A percentile compares a stretch with the other conserved stretches of the same genome.
Conservation (phyloP, 2,329 filamentous ascomycete species). For the Thielaviopsis punctulata region DNA sequence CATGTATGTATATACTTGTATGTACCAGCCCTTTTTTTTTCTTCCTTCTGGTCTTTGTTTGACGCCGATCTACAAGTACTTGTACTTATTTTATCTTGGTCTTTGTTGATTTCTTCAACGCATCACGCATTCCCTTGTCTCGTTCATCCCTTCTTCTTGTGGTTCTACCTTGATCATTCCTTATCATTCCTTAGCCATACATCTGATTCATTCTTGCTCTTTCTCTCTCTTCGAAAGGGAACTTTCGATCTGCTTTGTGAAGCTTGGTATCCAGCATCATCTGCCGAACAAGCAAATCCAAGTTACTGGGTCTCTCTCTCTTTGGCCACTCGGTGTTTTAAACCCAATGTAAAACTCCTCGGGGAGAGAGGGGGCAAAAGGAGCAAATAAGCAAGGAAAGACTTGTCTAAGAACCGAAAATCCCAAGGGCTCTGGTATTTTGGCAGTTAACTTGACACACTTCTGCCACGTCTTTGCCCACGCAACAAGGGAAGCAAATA, state of each 20-base stretch:
- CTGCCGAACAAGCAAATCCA: too few relatives aligned
- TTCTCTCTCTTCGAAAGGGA: too few relatives aligned
- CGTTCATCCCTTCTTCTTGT: neutral
- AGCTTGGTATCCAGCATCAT: too few relatives aligned
- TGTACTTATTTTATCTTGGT: neutral
- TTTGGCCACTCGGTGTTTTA: neutral
- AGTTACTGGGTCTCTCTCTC: neutral
- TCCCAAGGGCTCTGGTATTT: neutral
- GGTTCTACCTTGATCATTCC: neutral
- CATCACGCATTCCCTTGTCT: neutral
- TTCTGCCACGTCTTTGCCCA: neutral
- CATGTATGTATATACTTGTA: too few relatives aligned
- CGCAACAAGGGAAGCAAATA: neutral
- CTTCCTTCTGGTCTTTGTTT: neutral
- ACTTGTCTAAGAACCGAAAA: neutral
- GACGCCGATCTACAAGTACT: neutral
- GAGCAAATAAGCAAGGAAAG: too few relatives aligned
- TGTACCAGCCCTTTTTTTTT: too few relatives aligned
- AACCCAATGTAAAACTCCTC: neutral
- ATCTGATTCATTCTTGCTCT: too few relatives aligned
- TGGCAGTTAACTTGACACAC: neutral
- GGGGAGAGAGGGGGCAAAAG: too few relatives aligned
- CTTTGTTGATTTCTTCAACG: neutral
- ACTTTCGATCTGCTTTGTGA: too few relatives aligned
- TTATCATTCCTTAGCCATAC: too few relatives aligned